Evolutionary conservation across 192 early-diverging fungal genomes (phyloP), one percentile per base, ranked within the genome.

Genomic region (Entomortierella lignicola): DNA sequence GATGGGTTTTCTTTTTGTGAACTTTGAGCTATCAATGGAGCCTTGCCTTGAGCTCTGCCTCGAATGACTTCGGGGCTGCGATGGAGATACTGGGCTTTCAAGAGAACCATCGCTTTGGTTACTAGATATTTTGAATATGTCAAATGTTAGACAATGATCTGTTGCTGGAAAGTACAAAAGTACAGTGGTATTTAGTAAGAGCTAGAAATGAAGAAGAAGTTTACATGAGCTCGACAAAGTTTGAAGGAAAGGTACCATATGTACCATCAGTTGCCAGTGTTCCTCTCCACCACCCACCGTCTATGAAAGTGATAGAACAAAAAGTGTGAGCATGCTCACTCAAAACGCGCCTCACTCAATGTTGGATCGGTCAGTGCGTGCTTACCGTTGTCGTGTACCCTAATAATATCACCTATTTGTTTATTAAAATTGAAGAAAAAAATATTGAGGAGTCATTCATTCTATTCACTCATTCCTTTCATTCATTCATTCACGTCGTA

Each of bases 211-310:
- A n/a, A n/a, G n/a, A 37, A 20, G 29, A 4, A 7, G 26, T 60
- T 23, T 70, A 79, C 75, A 79, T 21, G 30, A 65, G 20, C 43
- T 79, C 63, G 30, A 79, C 75, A 66, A 79, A 79, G 57, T 79
- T 79, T 50, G 67, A 79, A 1, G 75, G 75, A 27, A 79, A 79
- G 23, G 8, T 66, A 8, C 75, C 75, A 10, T 60, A 55, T 21
- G 15, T 47, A 11, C 57, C 25, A 29, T 69, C 55, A n/a, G 67
- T 61, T 10, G 64, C 27, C 37, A 79, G n/a, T 25, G 75, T 53
- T 2, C 75, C 75, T 15, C 65, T 79, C 75, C 75, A 79, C 75
- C 75, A 79, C 30, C 75, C 67, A 23, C 75, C 75, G 7, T 70
- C 75, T 79, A 64, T 7, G 11, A 4, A 11, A 0, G 7, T 34